A percentile compares a stretch with the other conserved stretches of the same genome.
These are phyloP conservation scores for Prunus yedoensis DNA, from an alignment of 331 rosid genomes.

Conservation along the genomic window DNA sequence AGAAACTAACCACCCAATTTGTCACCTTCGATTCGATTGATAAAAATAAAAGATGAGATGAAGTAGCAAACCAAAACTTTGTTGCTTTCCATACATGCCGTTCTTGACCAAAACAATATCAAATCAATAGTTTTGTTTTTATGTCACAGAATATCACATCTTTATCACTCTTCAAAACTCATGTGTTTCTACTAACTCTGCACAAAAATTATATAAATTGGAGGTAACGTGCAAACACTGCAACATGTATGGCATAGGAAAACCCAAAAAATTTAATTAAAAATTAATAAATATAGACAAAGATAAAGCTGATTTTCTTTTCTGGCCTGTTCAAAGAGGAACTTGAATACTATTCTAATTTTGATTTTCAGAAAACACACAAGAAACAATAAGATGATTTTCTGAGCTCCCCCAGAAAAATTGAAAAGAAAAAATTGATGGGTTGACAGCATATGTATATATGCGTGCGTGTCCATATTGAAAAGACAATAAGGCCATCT, in stretches of 20 bases:
- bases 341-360: not conserved
- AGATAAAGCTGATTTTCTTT: not conserved
- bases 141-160: no score
- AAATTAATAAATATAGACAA: not conserved
- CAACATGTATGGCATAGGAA: not conserved
- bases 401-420: no score
- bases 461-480: not conserved
- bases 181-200: conserved; percentile 6
- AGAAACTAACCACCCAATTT: not conserved
- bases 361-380: not conserved
- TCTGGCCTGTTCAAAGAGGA: not conserved
- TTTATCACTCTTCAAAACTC: not conserved
- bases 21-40: not conserved
- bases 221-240: conserved; percentile 15
- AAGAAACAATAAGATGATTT: conserved; percentile 8
- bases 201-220: not conserved
- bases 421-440: not conserved
- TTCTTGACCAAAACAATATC: not conserved
- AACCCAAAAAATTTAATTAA: not conserved
- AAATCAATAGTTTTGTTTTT: not conserved
- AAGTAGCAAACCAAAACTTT: not conserved
- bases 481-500: not conserved
- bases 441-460: not conserved
- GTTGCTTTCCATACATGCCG: not conserved
- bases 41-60: not conserved